A percentile compares a stretch with the other conserved stretches of the same genome.
These are phyloP conservation scores for Domatiomyces globalis DNA, from an alignment of 2,329 filamentous ascomycete genomes.

Conservation along the genomic window DNA sequence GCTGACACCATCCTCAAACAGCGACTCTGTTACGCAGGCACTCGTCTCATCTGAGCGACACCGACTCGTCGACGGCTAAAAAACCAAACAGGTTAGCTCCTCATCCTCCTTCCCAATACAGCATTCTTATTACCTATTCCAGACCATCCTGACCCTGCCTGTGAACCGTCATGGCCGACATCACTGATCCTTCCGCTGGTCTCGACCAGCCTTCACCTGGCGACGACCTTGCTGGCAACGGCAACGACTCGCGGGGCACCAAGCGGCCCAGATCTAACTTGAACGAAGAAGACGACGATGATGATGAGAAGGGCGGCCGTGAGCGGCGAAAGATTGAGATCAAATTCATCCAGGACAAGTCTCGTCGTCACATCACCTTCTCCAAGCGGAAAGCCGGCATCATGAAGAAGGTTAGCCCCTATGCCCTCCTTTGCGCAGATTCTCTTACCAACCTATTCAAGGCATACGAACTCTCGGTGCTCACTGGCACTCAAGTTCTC, in stretches of 20 bases:
- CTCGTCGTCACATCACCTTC: constrained; percentile 96
- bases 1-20: neutral
- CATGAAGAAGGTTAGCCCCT: constrained; percentile 85
- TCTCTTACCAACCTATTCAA: constrained; percentile 26
- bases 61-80: neutral
- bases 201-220: constrained; percentile 60
- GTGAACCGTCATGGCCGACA: constrained; percentile 53
- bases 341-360: constrained; percentile 99
- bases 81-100: neutral
- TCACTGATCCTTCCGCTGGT: constrained; percentile 57
- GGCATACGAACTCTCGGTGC: constrained; percentile 94
- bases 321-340: constrained; percentile 99
- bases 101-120: neutral
- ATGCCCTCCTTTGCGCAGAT: constrained; percentile 2
- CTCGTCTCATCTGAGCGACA: neutral
- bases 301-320: constrained; percentile 93
- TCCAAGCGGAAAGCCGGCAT: constrained; percentile 99
- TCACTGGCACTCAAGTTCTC: constrained; percentile 94
- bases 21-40: neutral
- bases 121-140: neutral
- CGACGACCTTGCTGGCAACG: constrained; percentile 58
- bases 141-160: neutral
- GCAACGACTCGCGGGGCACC: constrained; percentile 62
- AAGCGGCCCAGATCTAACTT: constrained; percentile 62
- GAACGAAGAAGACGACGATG: constrained; percentile 89